Percentiles rank a stretch among this genome's conserved stretches.
Conservation (phyloP, 345 rosid genomes). For the Camelina sativa region DNA sequence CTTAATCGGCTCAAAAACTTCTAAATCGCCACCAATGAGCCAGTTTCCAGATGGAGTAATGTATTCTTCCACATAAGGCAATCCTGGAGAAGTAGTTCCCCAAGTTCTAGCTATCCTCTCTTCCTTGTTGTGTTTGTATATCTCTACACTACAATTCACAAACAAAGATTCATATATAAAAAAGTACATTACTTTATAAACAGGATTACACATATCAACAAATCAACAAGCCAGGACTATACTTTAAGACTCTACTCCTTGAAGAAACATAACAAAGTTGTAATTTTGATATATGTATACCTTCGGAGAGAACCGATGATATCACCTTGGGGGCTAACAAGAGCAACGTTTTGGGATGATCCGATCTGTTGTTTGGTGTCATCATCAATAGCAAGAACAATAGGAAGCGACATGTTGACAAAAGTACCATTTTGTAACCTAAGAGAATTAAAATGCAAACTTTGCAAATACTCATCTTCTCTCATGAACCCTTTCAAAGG, state of each 20-base stretch:
- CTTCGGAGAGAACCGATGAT: slow-evolving; percentile 76
- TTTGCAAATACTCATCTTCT: slow-evolving; percentile 86
- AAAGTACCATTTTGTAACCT: slow-evolving; percentile 59
- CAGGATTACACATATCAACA: background rate
- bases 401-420: slow-evolving; percentile 95
- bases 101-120: slow-evolving; percentile 93
- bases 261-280: too few relatives aligned
- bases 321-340: slow-evolving; percentile 65
- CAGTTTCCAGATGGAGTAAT: slow-evolving; percentile 85
- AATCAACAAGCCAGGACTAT: background rate
- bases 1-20: slow-evolving; percentile 76
- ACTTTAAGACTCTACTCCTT: too few relatives aligned
- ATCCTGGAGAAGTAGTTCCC: slow-evolving; percentile 90
- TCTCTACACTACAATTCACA: slow-evolving; percentile 64
- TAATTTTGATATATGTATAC: slow-evolving; percentile 35
- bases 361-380: slow-evolving; percentile 72
- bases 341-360: slow-evolving; percentile 55
- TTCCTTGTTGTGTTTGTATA: slow-evolving; percentile 91
- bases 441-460: slow-evolving; percentile 82
- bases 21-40: slow-evolving; percentile 93
- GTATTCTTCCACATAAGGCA: slow-evolving; percentile 87
- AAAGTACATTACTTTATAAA: background rate
- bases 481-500: slow-evolving; percentile 96
- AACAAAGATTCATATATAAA: background rate
- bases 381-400: slow-evolving; percentile 92